A percentile compares a stretch with the other conserved stretches of the same genome.
Evolutionary conservation across 2,329 filamentous ascomycete species (phyloP).

Genomic region (Aspergillus sp.): DNA sequence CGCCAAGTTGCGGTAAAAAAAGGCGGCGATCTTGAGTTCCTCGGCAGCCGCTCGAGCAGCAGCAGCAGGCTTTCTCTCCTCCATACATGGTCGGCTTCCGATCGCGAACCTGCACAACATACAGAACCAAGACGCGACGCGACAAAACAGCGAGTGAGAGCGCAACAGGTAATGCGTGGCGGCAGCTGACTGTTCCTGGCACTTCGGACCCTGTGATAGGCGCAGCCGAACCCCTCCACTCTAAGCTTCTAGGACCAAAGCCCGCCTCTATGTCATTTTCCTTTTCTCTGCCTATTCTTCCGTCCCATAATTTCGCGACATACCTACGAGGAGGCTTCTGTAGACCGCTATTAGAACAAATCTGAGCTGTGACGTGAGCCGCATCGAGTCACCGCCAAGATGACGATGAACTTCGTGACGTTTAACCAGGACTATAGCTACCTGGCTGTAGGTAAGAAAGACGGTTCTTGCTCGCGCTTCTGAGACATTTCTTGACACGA

Average conservation of each 20-base stretch:
- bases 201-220: constrained; percentile 18
- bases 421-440: constrained; percentile 99
- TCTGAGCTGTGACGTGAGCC: background rate
- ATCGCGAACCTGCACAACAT: constrained; percentile 9
- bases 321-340: background rate
- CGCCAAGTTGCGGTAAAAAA: constrained; percentile 19
- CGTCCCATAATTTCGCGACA: background rate
- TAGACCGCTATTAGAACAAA: constrained; percentile 5
- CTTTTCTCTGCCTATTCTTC: background rate
- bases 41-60: constrained; percentile 15
- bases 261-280: background rate
- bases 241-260: constrained; percentile 3
- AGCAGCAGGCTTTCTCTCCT: background rate
- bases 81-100: constrained; percentile 3
- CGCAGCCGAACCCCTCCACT: constrained; percentile 21
- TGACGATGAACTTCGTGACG: constrained; percentile 94
- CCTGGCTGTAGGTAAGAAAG: constrained; percentile 77
- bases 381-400: constrained; percentile 39
- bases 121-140: background rate
- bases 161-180: constrained; percentile 16
- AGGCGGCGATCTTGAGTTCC: constrained; percentile 20
- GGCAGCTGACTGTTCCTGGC: constrained; percentile 15
- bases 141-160: constrained; percentile 6
- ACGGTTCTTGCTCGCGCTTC: constrained; percentile 8
- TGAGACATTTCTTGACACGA: constrained; percentile 17